phyloP scores from a whole-genome alignment of 495 filamentous ascomycete species.

The Elasticomyces elasticus region DNA sequence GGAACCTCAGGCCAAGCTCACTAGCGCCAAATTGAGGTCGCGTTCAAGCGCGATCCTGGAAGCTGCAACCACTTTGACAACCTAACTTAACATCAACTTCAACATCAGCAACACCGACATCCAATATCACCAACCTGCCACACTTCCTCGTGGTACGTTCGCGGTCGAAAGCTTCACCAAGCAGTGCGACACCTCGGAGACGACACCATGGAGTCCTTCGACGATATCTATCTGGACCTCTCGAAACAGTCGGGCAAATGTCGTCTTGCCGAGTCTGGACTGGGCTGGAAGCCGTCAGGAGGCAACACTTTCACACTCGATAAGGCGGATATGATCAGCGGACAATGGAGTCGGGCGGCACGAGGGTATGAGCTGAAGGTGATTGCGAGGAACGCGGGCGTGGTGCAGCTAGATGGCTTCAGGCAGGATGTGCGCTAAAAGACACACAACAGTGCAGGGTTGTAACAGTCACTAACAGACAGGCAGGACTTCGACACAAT shows the following conservation, averaged over 20 bases:
- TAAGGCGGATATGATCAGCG: slow-evolving; percentile 63
- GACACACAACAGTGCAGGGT: not conserved
- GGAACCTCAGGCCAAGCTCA: too few species aligned
- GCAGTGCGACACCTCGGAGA: not conserved
- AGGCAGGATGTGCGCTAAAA: slow-evolving; percentile 60
- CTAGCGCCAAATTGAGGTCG: too few species aligned
- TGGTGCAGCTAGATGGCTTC: slow-evolving; percentile 93
- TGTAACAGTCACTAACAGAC: not conserved
- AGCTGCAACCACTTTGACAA: too few species aligned
- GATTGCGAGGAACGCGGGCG: slow-evolving; percentile 65
- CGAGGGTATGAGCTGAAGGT: slow-evolving; percentile 91
- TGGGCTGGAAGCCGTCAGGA: slow-evolving; percentile 84
- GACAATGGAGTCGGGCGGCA: slow-evolving; percentile 92
- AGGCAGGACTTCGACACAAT: slow-evolving; percentile 78
- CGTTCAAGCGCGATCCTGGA: too few species aligned
- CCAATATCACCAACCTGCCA: not conserved
- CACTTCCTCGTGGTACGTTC: not conserved
- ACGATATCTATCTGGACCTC: slow-evolving; percentile 89
- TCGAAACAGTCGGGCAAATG: slow-evolving; percentile 84
- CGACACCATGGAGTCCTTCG: slow-evolving; percentile 70
- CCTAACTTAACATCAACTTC: too few species aligned
- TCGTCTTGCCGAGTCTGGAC: slow-evolving; percentile 81
- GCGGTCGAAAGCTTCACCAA: not conserved
- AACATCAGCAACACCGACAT: too few species aligned
- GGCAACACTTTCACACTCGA: slow-evolving; percentile 88